Evolutionary conservation across 2,329 filamentous ascomycete genomes (phyloP).

Genomic region (Neofusicoccum ribis): DNA sequence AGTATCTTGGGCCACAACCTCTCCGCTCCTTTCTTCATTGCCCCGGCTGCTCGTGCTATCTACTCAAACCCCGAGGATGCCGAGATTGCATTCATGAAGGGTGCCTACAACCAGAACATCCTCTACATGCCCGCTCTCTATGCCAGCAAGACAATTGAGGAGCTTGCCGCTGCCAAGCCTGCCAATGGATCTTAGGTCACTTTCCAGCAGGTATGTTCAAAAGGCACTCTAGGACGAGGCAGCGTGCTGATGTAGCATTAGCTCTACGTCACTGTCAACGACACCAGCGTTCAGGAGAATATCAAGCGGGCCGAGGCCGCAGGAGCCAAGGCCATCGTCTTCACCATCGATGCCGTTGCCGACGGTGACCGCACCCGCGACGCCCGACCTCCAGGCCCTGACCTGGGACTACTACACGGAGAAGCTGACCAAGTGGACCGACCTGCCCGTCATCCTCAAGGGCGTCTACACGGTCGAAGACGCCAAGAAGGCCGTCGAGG

Average conservation of each 20-base stretch:
- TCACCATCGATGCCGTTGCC: conserved; percentile 44
- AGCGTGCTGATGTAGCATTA: conserved; percentile 36
- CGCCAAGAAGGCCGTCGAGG: conserved; percentile 36
- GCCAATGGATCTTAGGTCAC: conserved; percentile 5
- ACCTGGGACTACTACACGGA: conserved; percentile 37
- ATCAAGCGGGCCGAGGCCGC: conserved; percentile 33
- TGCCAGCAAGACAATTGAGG: conserved; percentile 25
- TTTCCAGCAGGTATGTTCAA: conserved; percentile 2
- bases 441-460: conserved; percentile 41
- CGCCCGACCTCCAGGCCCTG: conserved; percentile 30
- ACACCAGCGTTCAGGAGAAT: conserved; percentile 34
- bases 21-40: conserved; percentile 56
- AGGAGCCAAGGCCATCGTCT: conserved; percentile 42
- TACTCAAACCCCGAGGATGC: conserved; percentile 46
- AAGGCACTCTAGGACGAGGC: neutral
- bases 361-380: conserved; percentile 40
- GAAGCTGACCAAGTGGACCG: conserved; percentile 38
- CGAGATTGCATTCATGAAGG: conserved; percentile 54
- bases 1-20: conserved; percentile 57
- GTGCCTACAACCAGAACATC: conserved; percentile 50
- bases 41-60: conserved; percentile 41
- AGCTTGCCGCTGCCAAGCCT: conserved; percentile 33
- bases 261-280: conserved; percentile 39
- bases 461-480: conserved; percentile 44
- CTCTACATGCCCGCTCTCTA: conserved; percentile 49